phyloP scores from a whole-genome alignment of 192 early-diverging fungal species.

The Backusella morwellensis region DNA sequence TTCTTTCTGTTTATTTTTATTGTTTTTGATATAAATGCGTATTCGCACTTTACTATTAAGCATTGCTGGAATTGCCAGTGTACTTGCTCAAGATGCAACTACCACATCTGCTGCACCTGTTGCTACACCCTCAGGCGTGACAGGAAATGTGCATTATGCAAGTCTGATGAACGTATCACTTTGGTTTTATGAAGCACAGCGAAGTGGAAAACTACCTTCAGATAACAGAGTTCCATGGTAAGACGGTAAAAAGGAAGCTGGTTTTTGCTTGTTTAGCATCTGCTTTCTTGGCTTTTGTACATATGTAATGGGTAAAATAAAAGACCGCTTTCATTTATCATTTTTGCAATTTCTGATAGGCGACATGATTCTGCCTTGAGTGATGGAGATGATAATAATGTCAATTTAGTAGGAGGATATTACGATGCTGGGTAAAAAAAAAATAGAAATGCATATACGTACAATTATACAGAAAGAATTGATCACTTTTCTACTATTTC shows the following conservation, averaged over 20 bases:
- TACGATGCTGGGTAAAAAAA: conserved; percentile 39
- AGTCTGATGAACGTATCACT: conserved; percentile 43
- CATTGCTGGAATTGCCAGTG: background rate
- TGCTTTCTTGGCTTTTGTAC: background rate
- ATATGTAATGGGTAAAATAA: background rate
- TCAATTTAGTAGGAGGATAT: conserved; percentile 35
- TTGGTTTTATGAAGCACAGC: conserved; percentile 56
- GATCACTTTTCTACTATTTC: background rate
- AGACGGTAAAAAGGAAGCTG: conserved; percentile 13
- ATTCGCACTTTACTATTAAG: background rate
- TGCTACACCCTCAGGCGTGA: conserved; percentile 7
- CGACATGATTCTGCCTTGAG: conserved; percentile 30
- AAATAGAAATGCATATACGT: background rate
- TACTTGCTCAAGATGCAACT: conserved; percentile 12
- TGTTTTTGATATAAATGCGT: background rate
- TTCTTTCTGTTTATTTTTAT: background rate
- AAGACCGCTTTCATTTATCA: background rate
- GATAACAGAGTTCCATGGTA: conserved; percentile 56
- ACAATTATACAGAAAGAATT: background rate
- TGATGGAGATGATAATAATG: conserved; percentile 35
- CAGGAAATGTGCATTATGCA: conserved; percentile 30
- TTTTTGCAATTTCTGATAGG: conserved; percentile 12
- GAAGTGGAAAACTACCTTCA: conserved; percentile 47
- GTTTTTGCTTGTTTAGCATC: background rate
- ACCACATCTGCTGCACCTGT: conserved; percentile 15